Conservation (phyloP, 257 asterid species). For the Solanum etuberosum region DNA sequence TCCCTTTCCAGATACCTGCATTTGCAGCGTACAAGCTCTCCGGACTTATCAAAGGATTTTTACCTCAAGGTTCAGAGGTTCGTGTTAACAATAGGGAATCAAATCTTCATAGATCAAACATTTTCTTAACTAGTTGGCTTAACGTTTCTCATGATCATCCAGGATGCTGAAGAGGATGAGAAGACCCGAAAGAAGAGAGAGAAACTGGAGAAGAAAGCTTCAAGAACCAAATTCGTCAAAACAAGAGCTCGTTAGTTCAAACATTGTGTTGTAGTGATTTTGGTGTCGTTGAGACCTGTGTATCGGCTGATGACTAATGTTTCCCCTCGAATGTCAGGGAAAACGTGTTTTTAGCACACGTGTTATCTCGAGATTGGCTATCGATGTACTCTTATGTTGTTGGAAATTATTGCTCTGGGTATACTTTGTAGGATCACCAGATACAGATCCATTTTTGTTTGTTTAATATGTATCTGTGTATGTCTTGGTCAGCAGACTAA, state of each 20-base stretch:
- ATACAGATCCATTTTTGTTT: not conserved
- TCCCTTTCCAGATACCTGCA: constrained; percentile 62
- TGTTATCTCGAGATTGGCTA: not conserved
- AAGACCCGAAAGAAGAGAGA: constrained; percentile 82
- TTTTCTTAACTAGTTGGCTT: not conserved
- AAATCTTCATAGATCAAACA: not conserved
- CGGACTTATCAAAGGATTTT: constrained; percentile 68
- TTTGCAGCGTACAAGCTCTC: constrained; percentile 78
- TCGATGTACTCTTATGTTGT: not conserved
- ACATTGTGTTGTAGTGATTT: not conserved
- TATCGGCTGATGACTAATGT: not conserved
- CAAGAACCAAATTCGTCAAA: constrained; percentile 67
- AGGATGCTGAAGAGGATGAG: constrained; percentile 89
- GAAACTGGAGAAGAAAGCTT: constrained; percentile 87
- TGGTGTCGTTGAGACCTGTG: not conserved
- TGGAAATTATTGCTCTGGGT: not conserved
- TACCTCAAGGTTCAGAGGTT: constrained; percentile 76
- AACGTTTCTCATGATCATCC: constrained; percentile 4
- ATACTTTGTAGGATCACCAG: not conserved
- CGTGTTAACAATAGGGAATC: not conserved
- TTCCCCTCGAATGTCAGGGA: not conserved
- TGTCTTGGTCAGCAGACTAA: not conserved
- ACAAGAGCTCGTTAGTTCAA: constrained; percentile 42
- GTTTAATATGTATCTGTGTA: not conserved
- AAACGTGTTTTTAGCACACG: not conserved